Evolutionary conservation across 1,284 basidiomycete genomes (phyloP), one percentile per base, ranked within the genome.

Genomic region (Ceratobasidium sp.): DNA sequence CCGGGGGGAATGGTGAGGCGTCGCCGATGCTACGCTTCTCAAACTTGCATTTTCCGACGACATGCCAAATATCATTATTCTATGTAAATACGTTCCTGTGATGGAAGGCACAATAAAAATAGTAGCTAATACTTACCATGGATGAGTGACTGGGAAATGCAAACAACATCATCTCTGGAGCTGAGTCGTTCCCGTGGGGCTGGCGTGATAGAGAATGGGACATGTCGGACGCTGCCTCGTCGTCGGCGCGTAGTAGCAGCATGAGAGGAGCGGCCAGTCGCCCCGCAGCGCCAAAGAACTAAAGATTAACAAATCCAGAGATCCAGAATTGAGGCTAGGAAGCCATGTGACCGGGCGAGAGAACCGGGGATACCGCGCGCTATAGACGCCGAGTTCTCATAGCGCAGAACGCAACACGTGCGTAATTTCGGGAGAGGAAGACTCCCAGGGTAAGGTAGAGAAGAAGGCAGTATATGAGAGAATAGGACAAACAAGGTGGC

Each of bases 331-430:
- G 15, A 66, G 43, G 44, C 15, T 11, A 44, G 22, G 43, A 56
- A 19, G 19, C 44, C 43, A 73, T 73, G 57, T 62, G 70, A 43
- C 44, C 59, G 44, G 19, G 8, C 29, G 56, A 22, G 37, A 62
- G 70, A 73, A 73, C 44, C 59, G 15, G 22, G 37, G n/a, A 49
- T 17, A 22, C 68, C 52, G 56, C 25, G 37, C 34, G 52, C 32
- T 40, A 57, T 59, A 19, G 46, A 56, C 11, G 22, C 40, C n/a
- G 15, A 59, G 32, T 59, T 70, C 54, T 56, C 15, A 8, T 22
- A 43, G 65, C 59, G 54, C n/a, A 59, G 40, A 52, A 8, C 9
- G 25, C 4, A 61, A 25, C 49, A 37, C 59, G 34, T 62, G 57
- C 6, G 11, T 32, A 73, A 46, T 52, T 49, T 62, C 19, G 44